Percentiles rank a stretch among this genome's conserved stretches.
phyloP scores from a whole-genome alignment of 768 basidiomycete genomes.

The Chlorophyllum brunneum region DNA sequence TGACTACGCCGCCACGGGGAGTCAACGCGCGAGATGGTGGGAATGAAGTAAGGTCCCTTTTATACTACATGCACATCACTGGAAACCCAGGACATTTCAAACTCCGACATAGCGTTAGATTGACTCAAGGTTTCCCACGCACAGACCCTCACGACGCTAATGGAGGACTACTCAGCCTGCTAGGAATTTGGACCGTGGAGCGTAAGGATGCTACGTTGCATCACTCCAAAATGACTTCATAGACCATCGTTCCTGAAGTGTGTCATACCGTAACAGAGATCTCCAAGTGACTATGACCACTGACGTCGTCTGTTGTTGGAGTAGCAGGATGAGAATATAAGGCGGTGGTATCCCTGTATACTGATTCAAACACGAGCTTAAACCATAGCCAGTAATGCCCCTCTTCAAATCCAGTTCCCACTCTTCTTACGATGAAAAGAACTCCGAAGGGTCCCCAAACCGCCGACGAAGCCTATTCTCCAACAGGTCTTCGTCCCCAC shows the following conservation, averaged over 20 bases:
- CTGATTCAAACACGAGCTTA: background rate
- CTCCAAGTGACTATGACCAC: no score
- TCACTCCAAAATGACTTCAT: constrained; percentile 7
- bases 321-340: constrained; percentile 9
- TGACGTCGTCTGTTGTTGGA: constrained; percentile 9
- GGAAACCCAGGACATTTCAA: constrained; percentile 38
- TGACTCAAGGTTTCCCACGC: constrained; percentile 33
- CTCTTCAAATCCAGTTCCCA: constrained; percentile 22
- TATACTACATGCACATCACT: constrained; percentile 45
- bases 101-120: constrained; percentile 35
- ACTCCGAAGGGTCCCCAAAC: constrained; percentile 12
- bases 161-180: background rate
- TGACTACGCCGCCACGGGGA: constrained; percentile 31
- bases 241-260: no score
- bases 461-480: constrained; percentile 26
- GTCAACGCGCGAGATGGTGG: constrained; percentile 38
- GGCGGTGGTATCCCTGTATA: background rate
- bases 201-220: no score
- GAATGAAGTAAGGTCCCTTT: constrained; percentile 38
- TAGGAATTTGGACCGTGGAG: no score
- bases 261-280: no score
- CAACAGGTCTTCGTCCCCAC: constrained; percentile 20
- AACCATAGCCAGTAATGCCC: constrained; percentile 21
- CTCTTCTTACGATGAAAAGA: background rate
- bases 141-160: constrained; percentile 27